phyloP scores from a whole-genome alignment of 805 yeast genomes.

The Saccharomycopsis sp. region DNA sequence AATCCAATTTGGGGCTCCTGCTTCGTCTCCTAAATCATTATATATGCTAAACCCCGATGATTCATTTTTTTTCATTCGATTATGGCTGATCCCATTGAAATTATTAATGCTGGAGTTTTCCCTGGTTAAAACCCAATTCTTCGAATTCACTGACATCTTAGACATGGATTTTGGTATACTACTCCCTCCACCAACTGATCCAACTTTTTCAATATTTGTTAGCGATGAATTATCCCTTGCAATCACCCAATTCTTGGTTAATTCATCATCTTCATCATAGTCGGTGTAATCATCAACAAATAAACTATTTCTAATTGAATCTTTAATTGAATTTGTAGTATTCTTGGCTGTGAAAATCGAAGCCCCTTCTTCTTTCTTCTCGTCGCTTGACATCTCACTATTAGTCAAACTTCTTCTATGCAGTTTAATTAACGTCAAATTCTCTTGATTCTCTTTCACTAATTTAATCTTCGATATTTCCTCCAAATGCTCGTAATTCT shows the following conservation, averaged over 20 bases:
- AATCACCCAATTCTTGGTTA: slow-evolving; percentile 20
- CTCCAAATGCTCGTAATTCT: slow-evolving; percentile 19
- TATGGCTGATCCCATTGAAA: slow-evolving; percentile 5
- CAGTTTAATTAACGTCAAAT: slow-evolving; percentile 6
- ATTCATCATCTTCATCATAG: slow-evolving; percentile 20
- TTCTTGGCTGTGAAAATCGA: neutral
- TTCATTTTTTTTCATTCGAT: slow-evolving; percentile 11
- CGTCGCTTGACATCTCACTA: neutral
- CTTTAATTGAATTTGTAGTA: slow-evolving; percentile 2
- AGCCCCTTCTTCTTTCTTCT: neutral
- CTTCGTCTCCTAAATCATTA: slow-evolving; percentile 19
- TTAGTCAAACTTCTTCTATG: slow-evolving; percentile 8
- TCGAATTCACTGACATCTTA: slow-evolving; percentile 5
- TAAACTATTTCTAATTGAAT: slow-evolving; percentile 9
- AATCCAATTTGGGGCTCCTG: slow-evolving; percentile 22
- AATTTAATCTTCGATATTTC: slow-evolving; percentile 18
- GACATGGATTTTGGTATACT: neutral
- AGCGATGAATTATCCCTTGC: slow-evolving; percentile 23
- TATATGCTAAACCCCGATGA: slow-evolving; percentile 19
- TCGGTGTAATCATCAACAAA: slow-evolving; percentile 21
- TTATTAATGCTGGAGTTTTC: slow-evolving; percentile 15
- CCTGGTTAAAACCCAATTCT: slow-evolving; percentile 17
- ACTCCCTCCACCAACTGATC: slow-evolving; percentile 1
- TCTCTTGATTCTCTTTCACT: slow-evolving; percentile 18
- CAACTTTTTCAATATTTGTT: slow-evolving; percentile 15